phyloP scores from a whole-genome alignment of 306 rosid species.

The Astragalus membranaceus region DNA sequence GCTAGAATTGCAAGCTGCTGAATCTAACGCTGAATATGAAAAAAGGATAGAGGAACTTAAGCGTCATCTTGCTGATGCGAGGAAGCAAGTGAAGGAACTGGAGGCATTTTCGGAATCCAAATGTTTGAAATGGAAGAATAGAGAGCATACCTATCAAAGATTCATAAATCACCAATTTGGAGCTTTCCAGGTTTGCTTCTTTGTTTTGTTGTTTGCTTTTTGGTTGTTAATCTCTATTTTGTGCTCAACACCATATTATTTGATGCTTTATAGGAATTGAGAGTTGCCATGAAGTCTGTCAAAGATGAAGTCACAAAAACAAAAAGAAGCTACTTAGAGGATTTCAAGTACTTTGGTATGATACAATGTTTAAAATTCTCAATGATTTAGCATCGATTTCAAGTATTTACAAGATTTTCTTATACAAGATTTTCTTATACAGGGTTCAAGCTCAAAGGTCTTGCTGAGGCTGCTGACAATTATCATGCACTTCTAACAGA shows the following conservation, averaged over 20 bases:
- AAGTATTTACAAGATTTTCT: conserved; percentile 15
- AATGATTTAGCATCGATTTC: background rate
- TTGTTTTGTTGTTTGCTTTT: conserved; percentile 10
- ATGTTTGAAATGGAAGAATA: conserved; percentile 70
- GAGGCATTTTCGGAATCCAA: conserved; percentile 75
- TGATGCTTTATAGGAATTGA: conserved; percentile 51
- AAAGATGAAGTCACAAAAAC: conserved; percentile 59
- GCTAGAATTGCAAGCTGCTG: conserved; percentile 58
- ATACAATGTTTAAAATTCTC: conserved; percentile 4
- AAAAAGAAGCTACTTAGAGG: conserved; percentile 55
- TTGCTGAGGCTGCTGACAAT: conserved; percentile 87
- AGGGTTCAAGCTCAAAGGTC: conserved; percentile 73
- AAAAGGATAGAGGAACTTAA: conserved; percentile 59
- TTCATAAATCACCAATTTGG: conserved; percentile 44
- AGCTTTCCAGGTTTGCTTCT: conserved; percentile 62
- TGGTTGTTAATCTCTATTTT: conserved; percentile 4
- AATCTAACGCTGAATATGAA: conserved; percentile 51
- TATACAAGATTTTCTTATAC: conserved; percentile 17
- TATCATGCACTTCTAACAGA: conserved; percentile 77
- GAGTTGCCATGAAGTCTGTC: conserved; percentile 52
- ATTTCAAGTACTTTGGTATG: conserved; percentile 76
- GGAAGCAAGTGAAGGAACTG: conserved; percentile 58
- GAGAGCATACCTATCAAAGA: conserved; percentile 56
- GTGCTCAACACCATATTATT: conserved; percentile 7
- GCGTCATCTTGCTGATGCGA: conserved; percentile 46